These are phyloP conservation scores for Theileria luwenshuni DNA, from an alignment of 169 alveolate genomes.

Conservation along the genomic window DNA sequence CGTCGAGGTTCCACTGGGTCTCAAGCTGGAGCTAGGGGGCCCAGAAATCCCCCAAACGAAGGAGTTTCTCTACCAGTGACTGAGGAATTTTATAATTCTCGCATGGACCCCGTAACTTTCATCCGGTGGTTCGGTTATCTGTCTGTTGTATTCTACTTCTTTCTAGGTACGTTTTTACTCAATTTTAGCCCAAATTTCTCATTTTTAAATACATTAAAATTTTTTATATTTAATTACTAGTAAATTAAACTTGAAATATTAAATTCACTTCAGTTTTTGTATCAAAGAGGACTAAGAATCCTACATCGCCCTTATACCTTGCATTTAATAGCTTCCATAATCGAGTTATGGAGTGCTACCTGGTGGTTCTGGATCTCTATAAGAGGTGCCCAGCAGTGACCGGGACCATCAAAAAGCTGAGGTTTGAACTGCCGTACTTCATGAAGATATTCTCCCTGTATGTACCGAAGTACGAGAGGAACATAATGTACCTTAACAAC, in stretches of 20 bases:
- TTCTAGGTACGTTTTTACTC: constrained; percentile 15
- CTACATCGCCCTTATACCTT: not conserved
- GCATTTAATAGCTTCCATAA: not conserved
- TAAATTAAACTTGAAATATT: not conserved
- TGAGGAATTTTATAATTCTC: constrained; percentile 10
- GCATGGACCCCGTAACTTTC: not conserved
- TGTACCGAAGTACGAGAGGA: constrained; percentile 15
- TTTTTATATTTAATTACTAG: not conserved
- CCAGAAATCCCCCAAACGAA: not conserved
- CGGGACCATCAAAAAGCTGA: constrained; percentile 3
- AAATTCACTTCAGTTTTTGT: constrained; percentile 16
- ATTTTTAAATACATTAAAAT: constrained; percentile 1
- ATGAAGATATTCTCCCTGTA: constrained; percentile 3
- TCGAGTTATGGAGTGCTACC: not conserved
- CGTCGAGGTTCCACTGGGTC: constrained; percentile 20
- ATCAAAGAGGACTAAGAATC: not conserved
- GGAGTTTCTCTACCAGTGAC: constrained; percentile 6
- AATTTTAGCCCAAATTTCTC: not conserved
- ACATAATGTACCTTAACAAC: not conserved
- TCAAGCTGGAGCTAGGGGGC: not conserved
- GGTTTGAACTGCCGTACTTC: constrained; percentile 17
- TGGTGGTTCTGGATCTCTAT: constrained; percentile 18
- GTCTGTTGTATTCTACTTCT: not conserved
- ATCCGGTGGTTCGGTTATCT: not conserved
- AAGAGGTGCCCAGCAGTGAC: constrained; percentile 5